Base-by-base conservation (phyloP, 148 eudicot genomes). In the Chenopodium berlandieri region DNA sequence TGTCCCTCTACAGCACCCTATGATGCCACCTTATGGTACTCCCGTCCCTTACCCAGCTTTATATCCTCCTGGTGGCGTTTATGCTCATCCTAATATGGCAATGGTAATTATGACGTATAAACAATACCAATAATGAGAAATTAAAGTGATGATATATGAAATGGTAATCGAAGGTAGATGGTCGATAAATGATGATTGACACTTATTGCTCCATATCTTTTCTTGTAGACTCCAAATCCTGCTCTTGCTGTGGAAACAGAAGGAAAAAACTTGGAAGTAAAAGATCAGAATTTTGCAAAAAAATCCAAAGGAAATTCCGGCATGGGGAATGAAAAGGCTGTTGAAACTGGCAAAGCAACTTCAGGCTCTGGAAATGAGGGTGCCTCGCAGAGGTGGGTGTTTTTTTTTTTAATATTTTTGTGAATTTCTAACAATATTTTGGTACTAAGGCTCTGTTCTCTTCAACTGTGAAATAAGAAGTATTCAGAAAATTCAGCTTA, bases 361-460 rank as follows among this genome's bases (percentile, higher is more conserved):
- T 97, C 98, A 54, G 97, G 97, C 52, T 97, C 98, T 50, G 97
- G 97, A 88, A 92, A 92, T 87, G 97, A 94, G 83, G 91, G 91
- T 83, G 94, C 91, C 66, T 92, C 95, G 46, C 92, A 87, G 71
- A 97, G 99, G 99, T 97, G 64, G 56, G 52, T 80, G 19, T 73
- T 25, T 31, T 69, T 27, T 40, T 78, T 32, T 23, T 73, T 20
- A 20, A 75, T 50, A 25, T 25, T 4, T 22, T 40, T 31, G 58
- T 14, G 32, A 37, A 62, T 1, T 32, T 22, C 31, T 4, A 63
- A 22, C 8, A 48, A 8, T 34, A n/a, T 19, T 27, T 17, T 48
- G 5, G 23, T 82, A 25, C 14, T 32, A 3, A 14, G 32, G 34
- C 62, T 19, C 62, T 56, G 62, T 56, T 56, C 22, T 56, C 62